phyloP scores from a whole-genome alignment of 257 asterid genomes.

The Lantana camara region DNA sequence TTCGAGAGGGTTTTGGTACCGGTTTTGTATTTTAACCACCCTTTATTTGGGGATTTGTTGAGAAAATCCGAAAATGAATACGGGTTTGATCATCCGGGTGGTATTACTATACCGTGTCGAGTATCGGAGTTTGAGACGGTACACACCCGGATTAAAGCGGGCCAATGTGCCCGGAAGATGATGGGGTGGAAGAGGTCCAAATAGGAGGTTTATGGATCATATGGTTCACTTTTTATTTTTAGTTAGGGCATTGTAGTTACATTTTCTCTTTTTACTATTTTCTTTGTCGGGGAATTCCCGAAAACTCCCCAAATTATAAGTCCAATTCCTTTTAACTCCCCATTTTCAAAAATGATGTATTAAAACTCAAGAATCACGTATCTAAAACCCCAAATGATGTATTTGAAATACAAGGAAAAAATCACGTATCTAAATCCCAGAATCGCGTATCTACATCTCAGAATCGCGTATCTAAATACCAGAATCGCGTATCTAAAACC shows the following conservation, averaged over 20 bases:
- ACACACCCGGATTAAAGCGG: slow-evolving; percentile 70
- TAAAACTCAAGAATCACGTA: too few relatives aligned
- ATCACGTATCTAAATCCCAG: too few relatives aligned
- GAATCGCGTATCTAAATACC: too few relatives aligned
- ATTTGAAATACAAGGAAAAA: too few relatives aligned
- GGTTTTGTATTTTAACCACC: slow-evolving; percentile 66
- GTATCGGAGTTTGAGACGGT: slow-evolving; percentile 82
- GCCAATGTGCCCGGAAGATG: slow-evolving; percentile 39
- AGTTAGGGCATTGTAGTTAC: background rate
- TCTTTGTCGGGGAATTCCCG: too few relatives aligned
- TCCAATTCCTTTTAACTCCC: too few relatives aligned
- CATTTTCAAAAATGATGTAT: too few relatives aligned
- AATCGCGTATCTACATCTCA: too few relatives aligned
- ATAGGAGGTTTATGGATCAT: slow-evolving; percentile 16
- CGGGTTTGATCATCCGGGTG: slow-evolving; percentile 84
- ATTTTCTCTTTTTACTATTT: background rate
- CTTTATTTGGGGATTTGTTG: slow-evolving; percentile 65
- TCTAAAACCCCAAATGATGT: too few relatives aligned
- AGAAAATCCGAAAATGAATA: slow-evolving; percentile 61
- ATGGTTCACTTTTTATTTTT: too few relatives aligned
- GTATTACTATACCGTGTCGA: slow-evolving; percentile 70
- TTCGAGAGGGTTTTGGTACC: slow-evolving; percentile 67
- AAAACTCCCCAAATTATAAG: too few relatives aligned
- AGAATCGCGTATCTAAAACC: too few relatives aligned
- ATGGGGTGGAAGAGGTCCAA: slow-evolving; percentile 30